Conservation (phyloP, 1,284 basidiomycete genomes). For the Volvariella surrecta region DNA sequence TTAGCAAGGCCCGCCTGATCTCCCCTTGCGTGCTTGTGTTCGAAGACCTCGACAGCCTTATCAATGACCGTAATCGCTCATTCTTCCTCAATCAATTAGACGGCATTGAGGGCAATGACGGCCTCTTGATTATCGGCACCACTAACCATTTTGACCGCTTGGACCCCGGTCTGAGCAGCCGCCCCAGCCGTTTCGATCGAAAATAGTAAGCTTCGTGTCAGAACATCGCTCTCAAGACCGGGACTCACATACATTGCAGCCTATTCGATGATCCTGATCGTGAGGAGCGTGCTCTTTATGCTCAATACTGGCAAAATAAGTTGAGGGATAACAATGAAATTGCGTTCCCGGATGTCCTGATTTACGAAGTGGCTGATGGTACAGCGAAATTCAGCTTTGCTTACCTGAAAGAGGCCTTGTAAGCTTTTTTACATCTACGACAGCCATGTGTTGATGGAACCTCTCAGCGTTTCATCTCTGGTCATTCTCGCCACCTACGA, state of each 20-base stretch:
- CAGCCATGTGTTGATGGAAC: constrained; percentile 1
- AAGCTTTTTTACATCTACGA: constrained; percentile 4
- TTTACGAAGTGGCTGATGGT: constrained; percentile 46
- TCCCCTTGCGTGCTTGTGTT: constrained; percentile 71
- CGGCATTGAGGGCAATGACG: constrained; percentile 68
- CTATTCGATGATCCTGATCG: constrained; percentile 57
- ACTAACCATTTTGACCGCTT: constrained; percentile 79
- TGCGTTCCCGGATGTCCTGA: constrained; percentile 55
- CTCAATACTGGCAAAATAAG: constrained; percentile 72
- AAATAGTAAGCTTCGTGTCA: constrained; percentile 54
- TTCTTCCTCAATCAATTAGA: constrained; percentile 84
- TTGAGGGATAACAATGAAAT: constrained; percentile 51
- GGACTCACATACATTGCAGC: constrained; percentile 22
- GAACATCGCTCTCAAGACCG: not conserved
- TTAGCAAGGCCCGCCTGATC: constrained; percentile 55
- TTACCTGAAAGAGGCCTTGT: constrained; percentile 82
- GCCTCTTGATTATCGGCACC: constrained; percentile 69
- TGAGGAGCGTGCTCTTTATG: constrained; percentile 58
- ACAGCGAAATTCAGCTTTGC: constrained; percentile 73
- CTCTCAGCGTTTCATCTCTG: constrained; percentile 45
- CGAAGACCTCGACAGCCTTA: constrained; percentile 77
- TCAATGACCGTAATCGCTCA: constrained; percentile 67
- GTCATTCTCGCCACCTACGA: constrained; percentile 35
- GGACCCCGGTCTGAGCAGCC: constrained; percentile 64
- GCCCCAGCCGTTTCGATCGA: constrained; percentile 78